phyloP scores from a whole-genome alignment of 2,329 filamentous ascomycete genomes.

The Aspergillus melleus region DNA sequence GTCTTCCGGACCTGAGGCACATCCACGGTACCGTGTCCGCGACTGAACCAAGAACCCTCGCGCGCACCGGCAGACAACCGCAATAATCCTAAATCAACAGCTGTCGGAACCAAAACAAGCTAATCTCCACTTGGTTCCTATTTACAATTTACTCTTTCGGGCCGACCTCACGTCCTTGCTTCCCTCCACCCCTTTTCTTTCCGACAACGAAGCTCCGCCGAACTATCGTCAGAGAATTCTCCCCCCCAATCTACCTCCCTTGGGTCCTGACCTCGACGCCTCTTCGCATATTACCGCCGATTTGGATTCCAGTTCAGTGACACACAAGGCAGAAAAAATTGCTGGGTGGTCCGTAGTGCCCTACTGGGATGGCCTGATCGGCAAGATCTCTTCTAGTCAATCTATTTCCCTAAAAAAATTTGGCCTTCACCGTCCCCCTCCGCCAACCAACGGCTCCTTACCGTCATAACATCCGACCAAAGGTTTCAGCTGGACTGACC shows the following conservation, averaged over 20 bases:
- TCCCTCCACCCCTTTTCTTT: conserved; percentile 18
- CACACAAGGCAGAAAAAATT: conserved; percentile 4
- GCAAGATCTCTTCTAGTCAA: conserved; percentile 14
- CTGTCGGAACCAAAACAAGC: not conserved
- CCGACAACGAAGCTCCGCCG: conserved; percentile 5
- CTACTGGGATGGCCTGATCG: conserved; percentile 34
- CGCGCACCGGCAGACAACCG: conserved; percentile 13
- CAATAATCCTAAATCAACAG: conserved; percentile 12
- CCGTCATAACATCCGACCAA: conserved; percentile 10
- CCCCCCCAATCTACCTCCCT: conserved; percentile 5
- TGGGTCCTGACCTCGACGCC: conserved; percentile 11
- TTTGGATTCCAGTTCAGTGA: conserved; percentile 7
- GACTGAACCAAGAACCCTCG: conserved; percentile 19
- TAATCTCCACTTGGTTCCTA: conserved; percentile 25
- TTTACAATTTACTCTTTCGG: conserved; percentile 39
- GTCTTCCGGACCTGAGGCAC: conserved; percentile 8
- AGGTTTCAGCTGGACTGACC: conserved; percentile 38
- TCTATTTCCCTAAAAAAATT: conserved; percentile 17
- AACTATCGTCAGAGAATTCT: conserved; percentile 3
- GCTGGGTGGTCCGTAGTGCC: conserved; percentile 10
- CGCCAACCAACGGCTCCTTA: conserved; percentile 3
- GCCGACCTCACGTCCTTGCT: conserved; percentile 12
- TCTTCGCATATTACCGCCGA: conserved; percentile 5
- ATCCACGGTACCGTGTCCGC: conserved; percentile 23
- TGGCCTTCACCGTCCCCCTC: conserved; percentile 6